Percentiles rank a stretch among this genome's conserved stretches.
Conservation (phyloP, 2,329 filamentous ascomycete species). For the Epichloe sp. region DNA sequence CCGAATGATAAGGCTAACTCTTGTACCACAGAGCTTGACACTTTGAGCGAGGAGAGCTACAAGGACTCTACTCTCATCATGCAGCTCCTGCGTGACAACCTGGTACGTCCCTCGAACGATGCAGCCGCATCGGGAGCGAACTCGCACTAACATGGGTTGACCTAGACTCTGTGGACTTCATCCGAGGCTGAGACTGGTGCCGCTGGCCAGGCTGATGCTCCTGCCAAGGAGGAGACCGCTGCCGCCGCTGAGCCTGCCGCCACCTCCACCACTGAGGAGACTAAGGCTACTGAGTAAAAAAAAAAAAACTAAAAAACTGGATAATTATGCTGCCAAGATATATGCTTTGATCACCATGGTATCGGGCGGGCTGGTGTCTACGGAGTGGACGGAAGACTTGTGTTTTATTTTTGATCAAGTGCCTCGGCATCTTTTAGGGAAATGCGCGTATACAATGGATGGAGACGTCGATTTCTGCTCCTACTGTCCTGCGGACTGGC, state of each 20-base stretch:
- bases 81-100: slow-evolving; percentile 94
- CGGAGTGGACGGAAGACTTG: slow-evolving; percentile 49
- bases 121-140: background rate
- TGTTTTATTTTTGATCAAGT: slow-evolving; percentile 40
- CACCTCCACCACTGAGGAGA: slow-evolving; percentile 46
- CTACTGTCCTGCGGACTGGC: slow-evolving; percentile 26
- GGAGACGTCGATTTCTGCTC: slow-evolving; percentile 21
- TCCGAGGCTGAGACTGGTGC: slow-evolving; percentile 79
- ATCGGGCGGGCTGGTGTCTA: slow-evolving; percentile 47
- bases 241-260: slow-evolving; percentile 45
- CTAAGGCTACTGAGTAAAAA: slow-evolving; percentile 53
- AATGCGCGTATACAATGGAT: slow-evolving; percentile 26
- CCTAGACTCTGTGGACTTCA: slow-evolving; percentile 94
- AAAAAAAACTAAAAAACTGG: slow-evolving; percentile 1
- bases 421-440: slow-evolving; percentile 36
- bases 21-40: slow-evolving; percentile 69
- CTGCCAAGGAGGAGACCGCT: slow-evolving; percentile 30
- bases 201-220: slow-evolving; percentile 36
- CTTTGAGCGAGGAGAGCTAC: slow-evolving; percentile 96
- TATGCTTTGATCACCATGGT: slow-evolving; percentile 20
- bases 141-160: background rate
- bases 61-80: slow-evolving; percentile 98
- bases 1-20: background rate
- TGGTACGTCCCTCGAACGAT: slow-evolving; percentile 45
- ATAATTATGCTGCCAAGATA: slow-evolving; percentile 15